Evolutionary conservation across 2,329 filamentous ascomycete genomes (phyloP).

Genomic region (Phaeosphaeria sp.): DNA sequence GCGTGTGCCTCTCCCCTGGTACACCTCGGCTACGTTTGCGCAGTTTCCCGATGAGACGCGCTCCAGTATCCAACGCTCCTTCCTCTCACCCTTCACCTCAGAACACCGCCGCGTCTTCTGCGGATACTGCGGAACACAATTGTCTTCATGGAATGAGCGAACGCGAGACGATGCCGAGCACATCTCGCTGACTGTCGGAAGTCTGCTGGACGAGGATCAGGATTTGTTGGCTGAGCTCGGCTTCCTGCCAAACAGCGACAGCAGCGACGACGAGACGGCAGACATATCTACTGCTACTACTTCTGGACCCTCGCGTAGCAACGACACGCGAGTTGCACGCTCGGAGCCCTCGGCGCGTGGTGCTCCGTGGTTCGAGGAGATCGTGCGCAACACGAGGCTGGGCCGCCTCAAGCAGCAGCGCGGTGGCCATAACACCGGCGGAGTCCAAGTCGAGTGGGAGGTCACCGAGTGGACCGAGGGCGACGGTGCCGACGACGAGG

Average conservation of each 20-base stretch:
- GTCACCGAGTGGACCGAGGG: constrained; percentile 69
- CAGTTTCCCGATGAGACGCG: constrained; percentile 77
- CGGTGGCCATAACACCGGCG: constrained; percentile 69
- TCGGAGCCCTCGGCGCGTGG: constrained; percentile 53
- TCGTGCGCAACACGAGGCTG: constrained; percentile 77
- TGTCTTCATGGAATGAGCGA: constrained; percentile 83
- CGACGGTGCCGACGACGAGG: constrained; percentile 48
- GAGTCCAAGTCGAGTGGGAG: constrained; percentile 79
- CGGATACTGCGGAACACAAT: constrained; percentile 86
- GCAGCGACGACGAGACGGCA: constrained; percentile 30
- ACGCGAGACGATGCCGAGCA: constrained; percentile 75
- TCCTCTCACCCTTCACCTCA: constrained; percentile 55
- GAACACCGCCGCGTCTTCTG: constrained; percentile 78
- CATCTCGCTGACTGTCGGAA: constrained; percentile 83
- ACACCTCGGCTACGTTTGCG: constrained; percentile 75
- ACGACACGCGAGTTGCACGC: constrained; percentile 19
- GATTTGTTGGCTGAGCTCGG: constrained; percentile 75
- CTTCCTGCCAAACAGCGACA: constrained; percentile 62
- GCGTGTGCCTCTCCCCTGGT: constrained; percentile 81
- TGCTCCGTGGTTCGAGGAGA: constrained; percentile 84
- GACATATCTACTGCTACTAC: constrained; percentile 23
- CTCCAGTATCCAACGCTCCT: constrained; percentile 54
- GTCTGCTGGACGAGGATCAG: constrained; percentile 74
- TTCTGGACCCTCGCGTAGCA: constrained; percentile 17
- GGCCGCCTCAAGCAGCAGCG: constrained; percentile 70